Conservation (phyloP, 352 stramenopile genomes). For the Halophytophthora batemanensis region DNA sequence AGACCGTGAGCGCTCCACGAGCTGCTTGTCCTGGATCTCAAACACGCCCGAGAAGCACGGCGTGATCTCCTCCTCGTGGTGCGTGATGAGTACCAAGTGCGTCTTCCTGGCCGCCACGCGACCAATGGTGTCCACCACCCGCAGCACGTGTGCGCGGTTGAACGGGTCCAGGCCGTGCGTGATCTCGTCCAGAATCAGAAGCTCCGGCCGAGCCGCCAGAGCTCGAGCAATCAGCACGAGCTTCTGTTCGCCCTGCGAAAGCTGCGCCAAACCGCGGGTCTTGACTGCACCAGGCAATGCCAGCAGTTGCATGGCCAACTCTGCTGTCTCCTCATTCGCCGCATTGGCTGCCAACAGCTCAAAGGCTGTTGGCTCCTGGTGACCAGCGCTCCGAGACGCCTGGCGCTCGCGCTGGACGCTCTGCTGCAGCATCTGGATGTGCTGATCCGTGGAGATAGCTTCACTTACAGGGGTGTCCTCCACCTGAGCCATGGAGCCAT, state of each 20-base stretch:
- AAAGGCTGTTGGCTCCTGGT: conserved; percentile 25
- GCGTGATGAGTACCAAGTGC: conserved; percentile 89
- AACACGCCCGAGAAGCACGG: conserved; percentile 79
- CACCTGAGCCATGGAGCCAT: neutral
- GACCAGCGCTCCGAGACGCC: no score
- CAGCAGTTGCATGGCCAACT: conserved; percentile 34
- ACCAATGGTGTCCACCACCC: conserved; percentile 73
- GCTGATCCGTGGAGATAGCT: conserved; percentile 88
- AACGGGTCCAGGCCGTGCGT: conserved; percentile 89
- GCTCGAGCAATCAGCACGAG: conserved; percentile 85
- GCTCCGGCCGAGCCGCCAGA: conserved; percentile 59
- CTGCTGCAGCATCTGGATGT: conserved; percentile 75
- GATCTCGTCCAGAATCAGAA: conserved; percentile 92
- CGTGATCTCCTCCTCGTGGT: conserved; percentile 90
- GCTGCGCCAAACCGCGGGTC: conserved; percentile 46
- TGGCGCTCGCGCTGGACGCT: conserved; percentile 25
- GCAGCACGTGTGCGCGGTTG: conserved; percentile 74
- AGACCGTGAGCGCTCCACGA: conserved; percentile 31
- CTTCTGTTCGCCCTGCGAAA: conserved; percentile 93
- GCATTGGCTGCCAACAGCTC: conserved; percentile 44
- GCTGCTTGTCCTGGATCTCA: conserved; percentile 69
- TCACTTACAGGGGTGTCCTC: conserved; percentile 38
- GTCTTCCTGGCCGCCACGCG: conserved; percentile 35
- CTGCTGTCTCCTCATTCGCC: conserved; percentile 26
- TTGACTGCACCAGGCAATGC: conserved; percentile 29